A percentile compares a stretch with the other conserved stretches of the same genome.
phyloP scores from a whole-genome alignment of 768 basidiomycete species.

The Naganishia antarctica region DNA sequence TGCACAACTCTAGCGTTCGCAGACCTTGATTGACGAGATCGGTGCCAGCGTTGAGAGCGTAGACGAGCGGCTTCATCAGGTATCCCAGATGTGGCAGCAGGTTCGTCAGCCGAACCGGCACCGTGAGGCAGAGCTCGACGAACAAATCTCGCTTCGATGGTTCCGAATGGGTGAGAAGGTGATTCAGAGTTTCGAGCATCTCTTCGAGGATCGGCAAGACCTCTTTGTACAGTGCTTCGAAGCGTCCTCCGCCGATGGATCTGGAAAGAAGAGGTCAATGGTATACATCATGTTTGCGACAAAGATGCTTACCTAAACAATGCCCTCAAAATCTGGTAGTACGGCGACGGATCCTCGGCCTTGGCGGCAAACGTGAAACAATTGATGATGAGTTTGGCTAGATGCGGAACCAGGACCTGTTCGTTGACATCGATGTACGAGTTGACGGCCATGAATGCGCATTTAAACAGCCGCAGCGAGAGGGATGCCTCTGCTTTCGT shows the following conservation, averaged over 20 bases:
- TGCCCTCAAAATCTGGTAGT: conserved; percentile 83
- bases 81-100: conserved; percentile 90
- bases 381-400: conserved; percentile 89
- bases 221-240: conserved; percentile 91
- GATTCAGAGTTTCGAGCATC: conserved; percentile 90
- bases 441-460: conserved; percentile 84
- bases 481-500: conserved; percentile 75
- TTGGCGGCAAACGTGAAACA: conserved; percentile 92
- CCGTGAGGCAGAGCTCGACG: conserved; percentile 93
- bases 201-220: conserved; percentile 93
- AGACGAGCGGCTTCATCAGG: conserved; percentile 90
- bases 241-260: conserved; percentile 71
- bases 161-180: conserved; percentile 74
- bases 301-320: conserved; percentile 82
- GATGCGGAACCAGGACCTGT: conserved; percentile 83
- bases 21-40: conserved; percentile 93
- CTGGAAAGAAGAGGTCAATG: conserved; percentile 12
- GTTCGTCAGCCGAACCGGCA: conserved; percentile 89
- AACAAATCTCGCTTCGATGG: conserved; percentile 74
- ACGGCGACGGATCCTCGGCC: conserved; percentile 81
- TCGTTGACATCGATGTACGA: conserved; percentile 72
- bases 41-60: conserved; percentile 76
- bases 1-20: conserved; percentile 94
- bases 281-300: not conserved
- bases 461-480: conserved; percentile 87